Evolutionary conservation across 176 grass and related monocot genomes (phyloP), one percentile per base, ranked within the genome.

Genomic region (Melocanna baccifera): DNA sequence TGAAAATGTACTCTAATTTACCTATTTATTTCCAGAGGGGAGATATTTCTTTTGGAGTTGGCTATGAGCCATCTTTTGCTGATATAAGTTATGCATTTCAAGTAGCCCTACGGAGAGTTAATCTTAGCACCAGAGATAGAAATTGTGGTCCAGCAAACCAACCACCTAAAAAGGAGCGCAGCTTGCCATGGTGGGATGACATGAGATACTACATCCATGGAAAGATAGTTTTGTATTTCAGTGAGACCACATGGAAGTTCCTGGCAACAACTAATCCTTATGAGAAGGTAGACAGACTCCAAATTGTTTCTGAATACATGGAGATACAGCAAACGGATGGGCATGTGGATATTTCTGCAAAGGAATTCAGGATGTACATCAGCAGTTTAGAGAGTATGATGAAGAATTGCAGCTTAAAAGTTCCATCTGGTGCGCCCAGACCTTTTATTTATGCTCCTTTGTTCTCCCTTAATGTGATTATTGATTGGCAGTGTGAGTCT

Each of bases 101-200:
- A 91, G 78, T 99, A 81, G 96, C 96, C 53, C 81, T 99, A 67
- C 81, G 81, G 40, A 94, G 59, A 83, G 87, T 91, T 84, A 99
- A 99, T 82, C 93, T 99, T 85, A 96, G 96, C 86, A 89, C 43
- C 39, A 96, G 89, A 85, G 82, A 10, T 66, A 80, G 45, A 45
- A 92, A 40, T 90, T 83, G 82, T 29, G 59, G 62, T 87, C 76
- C 71, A 67, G 69, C 77, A 73, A 85, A 71, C 39, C 84, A 86
- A 83, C 72, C 75, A 66, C 91, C 87, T 85, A 99, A 94, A 87
- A 99, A 94, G 74, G 96, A 99, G 79, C 91, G 94, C 61, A 99
- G 93, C 73, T 94, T 99, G 82, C 96, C 93, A 67, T 99, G 96
- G 96, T 99, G 96, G 96, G 96, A 99, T 76, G 96, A 99, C 76